Evolutionary conservation across 2,329 filamentous ascomycete genomes (phyloP), one percentile per base, ranked within the genome.

Genomic region (Cladosporium austrohemisphaericum): DNA sequence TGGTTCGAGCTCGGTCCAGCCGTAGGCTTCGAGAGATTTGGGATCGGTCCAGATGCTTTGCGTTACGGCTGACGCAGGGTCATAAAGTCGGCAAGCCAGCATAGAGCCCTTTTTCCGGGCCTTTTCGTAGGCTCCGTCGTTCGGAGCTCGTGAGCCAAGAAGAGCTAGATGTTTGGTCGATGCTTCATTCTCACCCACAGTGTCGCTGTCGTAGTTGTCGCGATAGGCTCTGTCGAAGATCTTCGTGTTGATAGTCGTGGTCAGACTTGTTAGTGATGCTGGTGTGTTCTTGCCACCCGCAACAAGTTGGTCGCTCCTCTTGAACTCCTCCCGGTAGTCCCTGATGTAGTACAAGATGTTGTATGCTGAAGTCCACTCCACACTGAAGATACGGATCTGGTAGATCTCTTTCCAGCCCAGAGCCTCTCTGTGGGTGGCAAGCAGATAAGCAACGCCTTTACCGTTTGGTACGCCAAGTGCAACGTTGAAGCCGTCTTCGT

Each of bases 301-400:
- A 38, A 13, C 2, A 14, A 10, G 20, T 18, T 16, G 37, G 19
- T 41, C n/a, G 16, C 37, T 25, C 11, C 25, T 23, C 3, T 22
- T 8, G 7, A 10, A 13, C 13, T 14, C 18, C 3, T 31, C 18
- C 13, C 14, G 13, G 16, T 50, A 38, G 6, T 50, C 38, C n/a
- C 47, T 43, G 47, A 50, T 50, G 31, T 43, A 43, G 32, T 50
- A 50, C 13, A 50, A 16, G 13, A 41, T 35, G 22, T 50, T 50
- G 22, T 36, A 43, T n/a, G 29, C 13, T 7, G 40, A 36, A 11
- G 14, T 13, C 47, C 31, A 50, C 16, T 7, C 20, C 8, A 32
- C 40, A 28, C 47, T 50, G 38, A 50, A 50, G 38, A 50, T 43
- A 26, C 40, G 47, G 20, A 43, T 37, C 18, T 50, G 32, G 47